Evolutionary conservation across 495 filamentous ascomycete species (phyloP), one percentile per base, ranked within the genome.

Genomic region (Penicillium lividum): DNA sequence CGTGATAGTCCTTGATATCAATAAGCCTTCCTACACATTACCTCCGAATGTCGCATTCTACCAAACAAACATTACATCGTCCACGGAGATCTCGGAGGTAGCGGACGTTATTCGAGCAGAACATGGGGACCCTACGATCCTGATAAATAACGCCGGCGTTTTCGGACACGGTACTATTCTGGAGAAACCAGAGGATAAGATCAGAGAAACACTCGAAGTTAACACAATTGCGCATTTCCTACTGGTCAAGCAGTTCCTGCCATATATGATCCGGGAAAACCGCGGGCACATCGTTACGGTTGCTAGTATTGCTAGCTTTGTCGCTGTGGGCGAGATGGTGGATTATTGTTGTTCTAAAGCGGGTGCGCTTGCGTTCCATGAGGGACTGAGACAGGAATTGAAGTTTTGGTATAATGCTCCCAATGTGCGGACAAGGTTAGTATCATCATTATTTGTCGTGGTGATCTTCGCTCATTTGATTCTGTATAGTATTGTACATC

Each of bases 341-440:
- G 79, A 84, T 56, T 86, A 88, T 62, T 76, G 75, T 60, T 73
- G 71, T 54, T 78, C 81, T 48, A 86, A 87, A 69, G 82, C 80
- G 1, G 80, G 74, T 34, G 74, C 80, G 5, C 69, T 83, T 18
- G 74, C 81, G 0, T 73, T 85, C 27, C 76, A 84, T 54, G 76
- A 75, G 33, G 69, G 72, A 1, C 33, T 72, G n/a, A 42, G 45
- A 15, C 63, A 70, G 49, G 69, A 71, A 38, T 36, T 71, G 6
- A 57, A 61, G 38, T 49, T 58, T 38, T 62, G 57, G 50, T 61
- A 72, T 49, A 60, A 65, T 22, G 68, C 69, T 7, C 51, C 57
- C 28, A 65, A 62, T 43, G 53, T 72, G 15, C 43, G 56, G 18
- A 72, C 68, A 1, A 70, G 63, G 66, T 70, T 8, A 51, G 55